Evolutionary conservation across 192 early-diverging fungal genomes (phyloP).

Genomic region (Backusella sp.): DNA sequence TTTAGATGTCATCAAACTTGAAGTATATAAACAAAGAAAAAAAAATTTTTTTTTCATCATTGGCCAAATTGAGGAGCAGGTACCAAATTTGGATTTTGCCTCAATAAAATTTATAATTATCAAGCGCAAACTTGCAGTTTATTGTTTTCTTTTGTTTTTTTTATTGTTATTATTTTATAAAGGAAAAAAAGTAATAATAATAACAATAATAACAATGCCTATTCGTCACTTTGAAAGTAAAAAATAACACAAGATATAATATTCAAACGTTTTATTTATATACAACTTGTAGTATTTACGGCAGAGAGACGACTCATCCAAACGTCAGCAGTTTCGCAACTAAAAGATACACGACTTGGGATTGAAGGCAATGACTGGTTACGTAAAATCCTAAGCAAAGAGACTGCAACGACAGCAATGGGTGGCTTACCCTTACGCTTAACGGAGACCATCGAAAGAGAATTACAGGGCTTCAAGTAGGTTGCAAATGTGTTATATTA

Average conservation of each 20-base stretch:
- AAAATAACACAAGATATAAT: background rate
- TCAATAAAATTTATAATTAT: background rate
- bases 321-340: conserved; percentile 51
- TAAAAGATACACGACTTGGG: conserved; percentile 69
- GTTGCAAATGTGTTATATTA: background rate
- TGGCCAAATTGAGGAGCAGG: background rate
- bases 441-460: conserved; percentile 59
- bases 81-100: background rate
- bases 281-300: conserved; percentile 35
- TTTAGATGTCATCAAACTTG: too few relatives aligned
- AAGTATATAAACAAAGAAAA: too few relatives aligned
- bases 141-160: background rate
- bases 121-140: background rate
- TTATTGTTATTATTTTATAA: background rate
- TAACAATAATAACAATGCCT: conserved; percentile 23
- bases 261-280: background rate
- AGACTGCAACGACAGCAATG: conserved; percentile 59
- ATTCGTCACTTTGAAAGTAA: conserved; percentile 41
- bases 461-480: conserved; percentile 64
- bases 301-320: conserved; percentile 60
- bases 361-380: conserved; percentile 84
- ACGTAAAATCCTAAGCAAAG: conserved; percentile 62
- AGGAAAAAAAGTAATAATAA: background rate
- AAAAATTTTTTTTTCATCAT: background rate
- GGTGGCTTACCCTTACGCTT: conserved; percentile 65